Evolutionary conservation across 2,329 filamentous ascomycete genomes (phyloP), one percentile per base, ranked within the genome.

Genomic region (Colletotrichum musae): DNA sequence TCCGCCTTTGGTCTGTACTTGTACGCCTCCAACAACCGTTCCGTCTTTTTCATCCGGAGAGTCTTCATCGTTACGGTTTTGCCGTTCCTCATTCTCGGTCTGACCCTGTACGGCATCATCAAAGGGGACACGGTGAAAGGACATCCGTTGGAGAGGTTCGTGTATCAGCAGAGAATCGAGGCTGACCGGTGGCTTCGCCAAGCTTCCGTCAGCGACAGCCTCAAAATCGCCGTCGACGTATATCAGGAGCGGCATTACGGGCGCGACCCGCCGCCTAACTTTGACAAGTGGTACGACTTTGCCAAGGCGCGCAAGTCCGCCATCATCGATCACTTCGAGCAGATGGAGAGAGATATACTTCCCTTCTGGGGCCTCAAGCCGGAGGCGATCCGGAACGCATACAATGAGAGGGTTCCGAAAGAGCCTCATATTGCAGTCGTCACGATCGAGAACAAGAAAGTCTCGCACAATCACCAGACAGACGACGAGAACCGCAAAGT

Each of bases 241-340:
- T 89, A 89, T 73, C 80, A 81, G 56, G 82, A 87, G 56, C 82
- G 84, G 5, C 83, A 89, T 68, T 74, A 92, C 74, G 89, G 89
- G 15, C 88, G 94, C 69, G 83, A 89, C 32, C 94, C 94, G 16
- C 94, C 94, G 12, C 93, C 91, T 1, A 88, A 92, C 68, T 97
- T 97, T 74, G 92, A 94, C 74, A 90, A 91, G 72, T 97, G 94
- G 94, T 97, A 92, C 76, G 86, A 91, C 21, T 94, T 93, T 75
- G 93, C 94, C 5, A 88, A 87, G 70, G 83, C 87, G n/a, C 89
- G 86, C 66, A 86, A 87, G 1, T 92, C 94, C 0, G 83, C 89
- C 60, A 83, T 97, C 59, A 89, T 96, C 63, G 94, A 97, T 74
- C 90, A 93, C 71, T 97, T 93, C 73, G 91, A 93, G 73, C 93